Conservation (phyloP, 305 asterid genomes). For the Fraxinus nigra region DNA sequence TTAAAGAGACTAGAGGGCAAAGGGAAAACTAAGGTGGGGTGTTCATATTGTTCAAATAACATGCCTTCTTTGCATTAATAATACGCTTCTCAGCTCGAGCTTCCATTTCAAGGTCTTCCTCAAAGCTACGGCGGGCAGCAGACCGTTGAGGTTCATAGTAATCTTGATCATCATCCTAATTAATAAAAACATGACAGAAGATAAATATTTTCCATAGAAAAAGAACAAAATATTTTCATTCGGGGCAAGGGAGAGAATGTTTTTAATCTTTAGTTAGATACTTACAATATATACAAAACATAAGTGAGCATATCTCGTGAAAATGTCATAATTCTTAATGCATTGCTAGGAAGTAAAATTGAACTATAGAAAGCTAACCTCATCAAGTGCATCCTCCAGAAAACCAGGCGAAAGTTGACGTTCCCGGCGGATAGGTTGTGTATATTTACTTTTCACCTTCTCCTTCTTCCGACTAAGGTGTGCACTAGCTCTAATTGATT, state of each 20-base stretch:
- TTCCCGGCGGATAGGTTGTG: slow-evolving; percentile 48
- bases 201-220: not conserved
- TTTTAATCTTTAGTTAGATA: slow-evolving; percentile 1
- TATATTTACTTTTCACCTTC: slow-evolving; percentile 52
- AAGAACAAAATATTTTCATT: not conserved
- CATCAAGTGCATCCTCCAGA: slow-evolving; percentile 90
- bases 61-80: slow-evolving; percentile 88
- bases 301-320: not conserved
- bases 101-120: slow-evolving; percentile 87
- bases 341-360: not conserved
- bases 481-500: slow-evolving; percentile 81
- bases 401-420: slow-evolving; percentile 97
- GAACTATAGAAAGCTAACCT: slow-evolving; percentile 41
- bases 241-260: not conserved
- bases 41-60: slow-evolving; percentile 18
- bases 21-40: not conserved
- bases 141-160: slow-evolving; percentile 70
- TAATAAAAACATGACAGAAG: slow-evolving; percentile 14
- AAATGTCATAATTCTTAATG: not conserved
- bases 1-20: slow-evolving; percentile 1
- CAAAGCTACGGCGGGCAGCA: slow-evolving; percentile 72
- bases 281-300: not conserved
- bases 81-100: slow-evolving; percentile 96
- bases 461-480: slow-evolving; percentile 57
- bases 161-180: slow-evolving; percentile 81